Evolutionary conservation across 2,329 filamentous ascomycete species (phyloP), one percentile per base, ranked within the genome.

Genomic region (Cercospora zeae-maydis): DNA sequence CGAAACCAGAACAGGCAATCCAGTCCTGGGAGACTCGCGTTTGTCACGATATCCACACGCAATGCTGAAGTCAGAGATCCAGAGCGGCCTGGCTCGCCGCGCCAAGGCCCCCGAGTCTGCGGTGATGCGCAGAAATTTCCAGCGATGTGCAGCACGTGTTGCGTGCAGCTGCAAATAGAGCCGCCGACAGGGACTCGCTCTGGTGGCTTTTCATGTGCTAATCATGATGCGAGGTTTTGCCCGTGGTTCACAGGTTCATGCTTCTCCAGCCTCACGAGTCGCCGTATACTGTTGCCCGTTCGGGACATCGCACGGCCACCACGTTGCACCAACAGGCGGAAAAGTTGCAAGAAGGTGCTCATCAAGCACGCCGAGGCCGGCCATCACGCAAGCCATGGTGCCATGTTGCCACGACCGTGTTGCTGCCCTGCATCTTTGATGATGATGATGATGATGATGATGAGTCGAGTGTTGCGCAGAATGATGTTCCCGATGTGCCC

Each of bases 1-100:
- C 61, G 60, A 62, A 33, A 52, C 64, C 61, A 36, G 55, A 61
- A 59, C 0, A 34, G 64, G 47, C 57, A 62, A 63, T 54, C 53
- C 31, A 59, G 42, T 66, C 64, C 64, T 58, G 55, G 47, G 31
- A 16, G 57, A 9, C 16, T 14, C 30, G 16, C 14, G 42, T 59
- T 47, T 59, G 57, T 59, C 57, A 59, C 36, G 14, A 52, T 31
- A 21, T 49, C 56, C 42, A 58, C 56, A 11, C 30, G 27, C 49
- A 16, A n/a, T 14, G 49, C 49, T 52, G 27, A 52, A 33, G 49
- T 52, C 49, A 19, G 37, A 45, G 27, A 27, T 58, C 53, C 33
- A 45, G 54, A 57, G 19, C 54, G 54, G 54, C 19, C 54, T 57
- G 54, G 24, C 6, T 27, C 33, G 33, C 16, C 21, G 24, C 9